Evolutionary conservation across 345 rosid species (phyloP), one percentile per base, ranked within the genome.

Genomic region (Gossypium australe): DNA sequence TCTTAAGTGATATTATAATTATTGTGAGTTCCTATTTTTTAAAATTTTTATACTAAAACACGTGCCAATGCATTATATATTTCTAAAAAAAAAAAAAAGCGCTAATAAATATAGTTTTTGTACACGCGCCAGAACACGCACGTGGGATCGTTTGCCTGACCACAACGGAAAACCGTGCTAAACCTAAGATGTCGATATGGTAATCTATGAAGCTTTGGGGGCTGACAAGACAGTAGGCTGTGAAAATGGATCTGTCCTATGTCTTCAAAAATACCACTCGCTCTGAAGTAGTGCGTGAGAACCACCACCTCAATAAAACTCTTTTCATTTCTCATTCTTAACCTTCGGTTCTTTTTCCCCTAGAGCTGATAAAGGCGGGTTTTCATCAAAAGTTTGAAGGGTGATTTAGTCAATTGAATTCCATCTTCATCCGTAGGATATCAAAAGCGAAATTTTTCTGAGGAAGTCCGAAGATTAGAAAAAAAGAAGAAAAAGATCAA

Each of bases 391-490:
- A 5, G 17, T 2, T 18, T 5, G 2, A 47, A 25, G 82, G 75
- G 34, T 73, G 25, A 55, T 77, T 74, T 63, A 55, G 83, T 72
- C 59, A 68, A 47, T 71, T 18, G 2, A 8, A 0, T 11, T 51
- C 51, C 20, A 70, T 71, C 68, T 73, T 78, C 70, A 75, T 78
- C 78, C 8, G 78, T 51, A 76, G 60, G 51, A 52, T 71, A n/a
- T 45, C 71, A 38, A 48, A 17, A 47, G 56, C 2, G 52, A 74
- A 74, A 53, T 76, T 43, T 53, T 48, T 73, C 27, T 13, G 29
- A 27, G 64, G 73, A 80, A 78, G 76, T 60, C 12, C 16, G 71
- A 16, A 71, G 55, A 72, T 75, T 34, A 64, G 34, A 70, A 76
- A 14, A 48, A 60, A 20, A 64, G 52, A 57, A 70, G 73, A 14